A percentile compares a stretch with the other conserved stretches of the same genome.
phyloP scores from a whole-genome alignment of 176 grass and related monocot species.

The Phoenix roebelenii region DNA sequence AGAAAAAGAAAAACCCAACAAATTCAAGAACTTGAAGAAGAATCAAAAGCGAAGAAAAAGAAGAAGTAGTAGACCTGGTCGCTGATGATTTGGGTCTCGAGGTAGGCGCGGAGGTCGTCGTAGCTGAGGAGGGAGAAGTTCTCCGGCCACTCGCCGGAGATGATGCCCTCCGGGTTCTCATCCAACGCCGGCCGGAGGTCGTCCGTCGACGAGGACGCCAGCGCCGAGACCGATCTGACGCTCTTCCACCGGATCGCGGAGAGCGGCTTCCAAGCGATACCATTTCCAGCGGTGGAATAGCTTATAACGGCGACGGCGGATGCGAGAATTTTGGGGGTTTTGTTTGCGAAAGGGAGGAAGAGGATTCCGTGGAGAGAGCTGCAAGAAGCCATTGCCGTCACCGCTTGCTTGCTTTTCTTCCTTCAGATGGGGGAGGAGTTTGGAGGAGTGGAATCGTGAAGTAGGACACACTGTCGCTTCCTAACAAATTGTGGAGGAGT shows the following conservation, averaged over 20 bases:
- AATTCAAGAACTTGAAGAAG: background rate
- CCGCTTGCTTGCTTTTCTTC: no score
- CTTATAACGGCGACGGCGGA: no score
- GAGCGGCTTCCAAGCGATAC: no score
- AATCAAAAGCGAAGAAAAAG: background rate
- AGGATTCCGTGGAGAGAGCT: no score
- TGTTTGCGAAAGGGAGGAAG: no score
- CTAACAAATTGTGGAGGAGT: no score
- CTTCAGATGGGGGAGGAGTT: no score
- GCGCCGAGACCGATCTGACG: background rate
- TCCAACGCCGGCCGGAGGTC: conserved; percentile 49
- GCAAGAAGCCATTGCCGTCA: no score
- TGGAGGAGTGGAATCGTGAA: no score
- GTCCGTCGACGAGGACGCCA: conserved; percentile 19
- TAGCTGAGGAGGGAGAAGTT: conserved; percentile 63
- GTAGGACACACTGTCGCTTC: no score
- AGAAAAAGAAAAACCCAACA: background rate
- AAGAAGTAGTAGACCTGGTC: background rate
- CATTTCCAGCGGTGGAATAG: no score
- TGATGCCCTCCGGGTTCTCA: conserved; percentile 67
- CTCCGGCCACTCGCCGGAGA: conserved; percentile 63
- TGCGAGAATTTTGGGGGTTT: no score
- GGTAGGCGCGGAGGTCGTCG: conserved; percentile 55
- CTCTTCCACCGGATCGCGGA: background rate
- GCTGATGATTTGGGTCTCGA: conserved; percentile 61